Percentiles rank a stretch among this genome's conserved stretches.
Evolutionary conservation across 257 asterid genomes (phyloP).

Genomic region (Penstemon barbatus): DNA sequence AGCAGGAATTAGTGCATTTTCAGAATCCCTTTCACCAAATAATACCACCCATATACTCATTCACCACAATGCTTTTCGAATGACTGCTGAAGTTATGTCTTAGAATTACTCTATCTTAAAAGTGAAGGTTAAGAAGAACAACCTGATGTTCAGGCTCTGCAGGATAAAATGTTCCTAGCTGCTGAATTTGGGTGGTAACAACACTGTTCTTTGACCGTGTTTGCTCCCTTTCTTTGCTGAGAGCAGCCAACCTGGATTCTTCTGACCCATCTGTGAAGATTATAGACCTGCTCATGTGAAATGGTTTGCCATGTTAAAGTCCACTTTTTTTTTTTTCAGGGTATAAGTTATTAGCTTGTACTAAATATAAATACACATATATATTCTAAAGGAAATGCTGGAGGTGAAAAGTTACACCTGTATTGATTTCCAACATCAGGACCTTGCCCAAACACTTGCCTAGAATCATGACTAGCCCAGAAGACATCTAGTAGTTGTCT

Average conservation of each 20-base stretch:
- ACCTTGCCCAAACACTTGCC: constrained; percentile 99
- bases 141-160: constrained; percentile 99
- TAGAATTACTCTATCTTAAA: constrained; percentile 18
- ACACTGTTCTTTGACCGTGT: constrained; percentile 69
- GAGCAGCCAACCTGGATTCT: constrained; percentile 82
- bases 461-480: constrained; percentile 87
- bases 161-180: constrained; percentile 61
- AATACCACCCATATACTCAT: not conserved
- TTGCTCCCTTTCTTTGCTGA: constrained; percentile 97
- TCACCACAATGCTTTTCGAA: not conserved
- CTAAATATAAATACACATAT: not conserved
- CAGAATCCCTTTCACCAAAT: constrained; percentile 17
- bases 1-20: constrained; percentile 7
- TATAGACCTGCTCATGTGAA: constrained; percentile 64
- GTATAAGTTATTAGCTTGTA: not conserved
- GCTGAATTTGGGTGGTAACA: constrained; percentile 88
- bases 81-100: not conserved
- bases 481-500: constrained; percentile 84
- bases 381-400: constrained; percentile 11
- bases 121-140: constrained; percentile 6
- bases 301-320: constrained; percentile 24
- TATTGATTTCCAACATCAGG: constrained; percentile 97
- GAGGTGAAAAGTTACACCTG: constrained; percentile 50
- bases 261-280: constrained; percentile 84
- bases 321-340: constrained; percentile 6